Evolutionary conservation across 2,329 filamentous ascomycete species (phyloP).

Genomic region (Coniella lustricola): DNA sequence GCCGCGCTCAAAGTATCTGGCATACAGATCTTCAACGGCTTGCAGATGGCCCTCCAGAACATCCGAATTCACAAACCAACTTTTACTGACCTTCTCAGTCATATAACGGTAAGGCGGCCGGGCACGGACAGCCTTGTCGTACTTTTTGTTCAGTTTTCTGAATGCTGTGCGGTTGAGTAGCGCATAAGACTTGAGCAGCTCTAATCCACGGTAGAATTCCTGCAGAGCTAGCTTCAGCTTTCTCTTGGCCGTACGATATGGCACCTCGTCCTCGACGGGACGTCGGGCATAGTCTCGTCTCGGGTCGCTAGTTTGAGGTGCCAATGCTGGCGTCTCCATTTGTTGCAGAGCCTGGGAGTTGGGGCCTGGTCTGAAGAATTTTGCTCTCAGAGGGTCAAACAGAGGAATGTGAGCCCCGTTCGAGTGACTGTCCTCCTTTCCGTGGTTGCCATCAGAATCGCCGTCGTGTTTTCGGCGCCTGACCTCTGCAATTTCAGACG

Average conservation of each 20-base stretch:
- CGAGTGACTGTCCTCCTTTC: constrained; percentile 21
- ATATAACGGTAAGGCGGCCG: constrained; percentile 74
- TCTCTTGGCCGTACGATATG: constrained; percentile 80
- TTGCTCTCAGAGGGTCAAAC: constrained; percentile 45
- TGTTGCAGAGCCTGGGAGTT: constrained; percentile 53
- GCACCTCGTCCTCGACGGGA: constrained; percentile 52
- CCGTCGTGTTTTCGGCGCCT: constrained; percentile 28
- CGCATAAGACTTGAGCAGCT: constrained; percentile 86
- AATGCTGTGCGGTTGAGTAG: constrained; percentile 88
- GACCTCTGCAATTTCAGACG: constrained; percentile 57
- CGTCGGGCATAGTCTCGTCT: constrained; percentile 46
- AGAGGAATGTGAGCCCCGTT: constrained; percentile 29
- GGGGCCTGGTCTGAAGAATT: constrained; percentile 48
- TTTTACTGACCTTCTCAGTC: constrained; percentile 82
- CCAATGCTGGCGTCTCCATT: constrained; percentile 46
- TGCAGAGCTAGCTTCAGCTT: constrained; percentile 88
- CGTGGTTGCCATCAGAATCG: constrained; percentile 15
- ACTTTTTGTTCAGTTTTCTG: constrained; percentile 97
- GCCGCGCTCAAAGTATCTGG: constrained; percentile 87
- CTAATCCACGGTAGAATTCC: constrained; percentile 87
- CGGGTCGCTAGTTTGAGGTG: constrained; percentile 23
- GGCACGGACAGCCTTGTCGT: constrained; percentile 82
- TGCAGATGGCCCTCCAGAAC: constrained; percentile 73
- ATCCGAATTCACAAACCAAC: constrained; percentile 88
- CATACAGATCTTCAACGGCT: constrained; percentile 83